Base-by-base conservation (phyloP, 2,329 filamentous ascomycete species). In the Sclerotinia glacialis region DNA sequence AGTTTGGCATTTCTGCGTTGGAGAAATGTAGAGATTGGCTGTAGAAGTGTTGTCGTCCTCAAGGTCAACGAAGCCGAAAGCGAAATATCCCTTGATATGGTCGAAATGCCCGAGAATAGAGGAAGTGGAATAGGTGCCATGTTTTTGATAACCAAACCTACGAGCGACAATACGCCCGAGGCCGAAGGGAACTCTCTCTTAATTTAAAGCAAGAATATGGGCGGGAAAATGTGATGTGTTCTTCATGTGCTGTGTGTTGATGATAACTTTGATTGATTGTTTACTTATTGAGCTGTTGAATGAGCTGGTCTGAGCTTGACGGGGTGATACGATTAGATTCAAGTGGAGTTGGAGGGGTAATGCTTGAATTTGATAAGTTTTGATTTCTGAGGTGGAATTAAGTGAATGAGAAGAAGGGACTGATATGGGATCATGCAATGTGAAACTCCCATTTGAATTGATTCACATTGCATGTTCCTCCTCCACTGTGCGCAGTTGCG, bases 351-450 rank as follows among this genome's bases (percentile, higher is more conserved):
- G 60, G 64, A 47, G 44, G 55, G 42, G 42, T 56, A 8, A 50
- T 50, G 42, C 28, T 52, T 40, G 59, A 28, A 64, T n/a, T 54
- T 68, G 44, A 69, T 72, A 64, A 69, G 71, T n/a, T 65, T n/a
- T 65, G 70, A 52, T 66, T 70, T 40, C 37, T 12, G 37, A 40
- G 34, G 34, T 11, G 0, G 26, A 47, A 34, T 31, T 9, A 34
- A 31, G 26, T 34, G 42, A 31, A 49, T 50, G 7, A 14, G 21
- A 34, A 5, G 34, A 34, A 34, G 34, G 34, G 34, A n/a, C 34
- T 34, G 34, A 9, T 1, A 34, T 34, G 6, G 34, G 34, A 34
- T 34, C 9, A 8, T 34, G 34, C 34, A 1, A 46, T 59, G 7
- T 46, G 14, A 56, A 56, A 21, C 44, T 56, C 26, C n/a, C 37